A percentile compares a stretch with the other conserved stretches of the same genome.
Evolutionary conservation across 108 stramenopile genomes (phyloP).

Genomic region (Pseudonitzschia pungens): DNA sequence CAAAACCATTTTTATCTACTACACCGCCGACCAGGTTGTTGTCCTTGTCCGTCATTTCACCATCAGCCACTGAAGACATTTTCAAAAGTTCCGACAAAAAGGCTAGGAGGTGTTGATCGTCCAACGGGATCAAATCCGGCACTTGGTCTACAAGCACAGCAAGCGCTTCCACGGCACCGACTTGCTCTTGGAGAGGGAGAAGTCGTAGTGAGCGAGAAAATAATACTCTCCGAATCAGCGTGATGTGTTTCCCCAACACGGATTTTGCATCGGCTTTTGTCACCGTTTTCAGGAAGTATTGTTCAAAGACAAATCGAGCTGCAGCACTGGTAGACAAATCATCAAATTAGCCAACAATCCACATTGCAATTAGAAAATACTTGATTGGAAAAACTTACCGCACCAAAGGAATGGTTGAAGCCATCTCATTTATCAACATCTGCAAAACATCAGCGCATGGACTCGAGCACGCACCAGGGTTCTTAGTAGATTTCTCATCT

Average conservation of each 20-base stretch:
- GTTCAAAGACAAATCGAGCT: constrained; percentile 53
- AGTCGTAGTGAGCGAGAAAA: constrained; percentile 69
- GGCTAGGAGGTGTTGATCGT: constrained; percentile 67
- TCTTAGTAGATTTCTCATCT: constrained; percentile 1
- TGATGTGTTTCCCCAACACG: constrained; percentile 16
- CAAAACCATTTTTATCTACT: constrained; percentile 80
- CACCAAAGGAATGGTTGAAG: constrained; percentile 64
- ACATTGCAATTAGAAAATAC: neutral
- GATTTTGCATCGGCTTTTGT: constrained; percentile 4
- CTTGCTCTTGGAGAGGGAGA: constrained; percentile 76
- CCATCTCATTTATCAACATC: constrained; percentile 60
- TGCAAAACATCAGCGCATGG: constrained; percentile 52
- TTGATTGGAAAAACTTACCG: constrained; percentile 43
- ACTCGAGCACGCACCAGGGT: neutral
- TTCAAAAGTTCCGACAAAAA: constrained; percentile 81
- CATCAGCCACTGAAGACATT: constrained; percentile 85
- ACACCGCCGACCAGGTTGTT: constrained; percentile 50
- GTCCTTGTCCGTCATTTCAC: constrained; percentile 79
- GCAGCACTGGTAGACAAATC: constrained; percentile 41
- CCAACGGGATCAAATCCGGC: constrained; percentile 54
- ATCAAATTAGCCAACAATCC: neutral
- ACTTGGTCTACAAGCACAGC: constrained; percentile 59
- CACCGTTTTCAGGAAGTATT: constrained; percentile 28
- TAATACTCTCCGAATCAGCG: constrained; percentile 58
- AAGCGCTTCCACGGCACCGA: constrained; percentile 72